Evolutionary conservation across 1,284 basidiomycete species (phyloP), one percentile per base, ranked within the genome.

Genomic region (Marasmius tenuissimus): DNA sequence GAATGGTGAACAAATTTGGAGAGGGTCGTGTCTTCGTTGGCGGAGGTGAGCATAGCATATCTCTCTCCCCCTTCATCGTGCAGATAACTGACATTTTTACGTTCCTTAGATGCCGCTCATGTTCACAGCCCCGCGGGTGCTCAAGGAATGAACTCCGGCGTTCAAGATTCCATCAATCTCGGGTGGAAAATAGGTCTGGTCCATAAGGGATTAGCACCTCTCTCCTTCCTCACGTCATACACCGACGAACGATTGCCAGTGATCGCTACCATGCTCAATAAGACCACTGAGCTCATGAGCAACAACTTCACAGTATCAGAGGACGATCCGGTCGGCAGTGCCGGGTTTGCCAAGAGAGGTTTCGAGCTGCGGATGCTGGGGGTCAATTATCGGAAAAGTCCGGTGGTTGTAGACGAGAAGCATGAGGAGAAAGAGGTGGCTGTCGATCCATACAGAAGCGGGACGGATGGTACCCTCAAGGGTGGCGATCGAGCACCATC

Each of bases 121-220:
- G 63, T 71, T 14, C 75, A 76, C 56, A 74, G 71, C 42, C 75
- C 74, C 11, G 64, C 69, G 0, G 75, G 76, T 5, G 75, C 73
- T 4, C 76, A 78, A 61, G 81, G 78, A 12, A 64, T 80, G 38
- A 82, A 81, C 54, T 69, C 74, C 0, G 64, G 72, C 22, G 67
- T 79, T 10, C 78, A 79, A 61, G 79, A 81, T 27, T 50, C 42
- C 34, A 69, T 75, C 58, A 82, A 81, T 60, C 66, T 81, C 2
- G 73, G 67, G 0, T 81, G 79, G 80, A 81, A 82, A 54, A 58
- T 81, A 27, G 70, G 76, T 5, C 65, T 78, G 8, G 77, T 77
- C 34, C 58, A 72, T 37, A 76, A 76, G 37, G 70, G 70, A 2
- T 63, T 73, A 34, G 68, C 79, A 4, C 66, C 72, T 0, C 20